Evolutionary conservation across 2,329 filamentous ascomycete species (phyloP).

Genomic region (Emmonsia crescens): DNA sequence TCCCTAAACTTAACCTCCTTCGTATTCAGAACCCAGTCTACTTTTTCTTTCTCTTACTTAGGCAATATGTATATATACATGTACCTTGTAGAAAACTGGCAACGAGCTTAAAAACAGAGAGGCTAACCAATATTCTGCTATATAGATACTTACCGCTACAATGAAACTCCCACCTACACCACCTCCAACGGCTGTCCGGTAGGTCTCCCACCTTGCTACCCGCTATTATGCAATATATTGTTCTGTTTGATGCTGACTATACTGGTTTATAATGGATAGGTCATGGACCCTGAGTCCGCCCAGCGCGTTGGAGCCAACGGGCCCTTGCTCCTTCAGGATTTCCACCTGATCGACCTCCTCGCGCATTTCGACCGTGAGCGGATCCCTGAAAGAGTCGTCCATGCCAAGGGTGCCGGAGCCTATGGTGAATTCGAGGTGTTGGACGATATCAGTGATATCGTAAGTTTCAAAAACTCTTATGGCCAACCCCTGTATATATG

Average conservation of each 20-base stretch:
- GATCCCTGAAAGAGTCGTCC: slow-evolving; percentile 34
- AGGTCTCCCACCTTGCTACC: slow-evolving; percentile 1
- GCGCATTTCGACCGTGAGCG: slow-evolving; percentile 33
- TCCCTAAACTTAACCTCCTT: too few species aligned
- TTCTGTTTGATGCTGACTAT: slow-evolving; percentile 3
- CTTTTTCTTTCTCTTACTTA: not conserved
- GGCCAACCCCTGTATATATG: not conserved
- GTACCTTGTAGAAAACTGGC: slow-evolving; percentile 2
- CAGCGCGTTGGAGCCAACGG: slow-evolving; percentile 48
- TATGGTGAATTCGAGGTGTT: slow-evolving; percentile 36
- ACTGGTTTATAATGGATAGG: slow-evolving; percentile 17
- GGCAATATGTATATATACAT: not conserved
- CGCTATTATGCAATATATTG: too few species aligned
- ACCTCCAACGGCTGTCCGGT: slow-evolving; percentile 49
- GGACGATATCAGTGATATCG: slow-evolving; percentile 41
- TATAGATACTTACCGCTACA: slow-evolving; percentile 39
- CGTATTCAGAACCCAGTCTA: not conserved
- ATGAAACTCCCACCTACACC: slow-evolving; percentile 49
- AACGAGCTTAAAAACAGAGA: too few species aligned
- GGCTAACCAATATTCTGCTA: not conserved
- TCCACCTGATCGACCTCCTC: slow-evolving; percentile 54
- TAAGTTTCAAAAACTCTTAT: slow-evolving; percentile 13
- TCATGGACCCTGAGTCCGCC: slow-evolving; percentile 42
- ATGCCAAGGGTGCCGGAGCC: slow-evolving; percentile 34
- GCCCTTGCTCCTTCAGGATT: slow-evolving; percentile 53